Evolutionary conservation across 2,329 filamentous ascomycete species (phyloP).

Genomic region (Chrysoporthe deuterocubensis): DNA sequence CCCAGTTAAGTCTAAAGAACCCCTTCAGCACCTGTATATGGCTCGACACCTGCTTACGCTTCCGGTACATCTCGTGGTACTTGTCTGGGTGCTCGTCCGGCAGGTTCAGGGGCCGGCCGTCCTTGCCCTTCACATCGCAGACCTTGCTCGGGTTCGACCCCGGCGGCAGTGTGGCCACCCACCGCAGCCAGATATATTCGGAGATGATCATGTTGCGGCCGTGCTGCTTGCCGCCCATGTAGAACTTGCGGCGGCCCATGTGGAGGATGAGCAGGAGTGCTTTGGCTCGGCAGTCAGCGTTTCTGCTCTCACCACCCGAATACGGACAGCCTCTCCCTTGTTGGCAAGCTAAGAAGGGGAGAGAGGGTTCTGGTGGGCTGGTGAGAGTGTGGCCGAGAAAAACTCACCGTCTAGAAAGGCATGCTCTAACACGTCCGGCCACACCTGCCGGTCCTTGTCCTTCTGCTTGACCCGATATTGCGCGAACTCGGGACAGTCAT

Average conservation of each 20-base stretch:
- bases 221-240: slow-evolving; percentile 64
- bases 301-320: not conserved
- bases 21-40: slow-evolving; percentile 74
- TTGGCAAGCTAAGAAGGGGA: not conserved
- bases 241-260: slow-evolving; percentile 70
- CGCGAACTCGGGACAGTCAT: slow-evolving; percentile 64
- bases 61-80: slow-evolving; percentile 34
- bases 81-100: slow-evolving; percentile 39
- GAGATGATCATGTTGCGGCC: slow-evolving; percentile 73
- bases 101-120: slow-evolving; percentile 33
- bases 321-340: not conserved
- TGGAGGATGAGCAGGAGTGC: slow-evolving; percentile 68
- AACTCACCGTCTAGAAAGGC: slow-evolving; percentile 68
- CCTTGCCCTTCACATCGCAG: slow-evolving; percentile 33
- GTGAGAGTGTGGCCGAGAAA: not conserved
- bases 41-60: slow-evolving; percentile 69
- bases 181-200: slow-evolving; percentile 66
- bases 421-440: slow-evolving; percentile 67
- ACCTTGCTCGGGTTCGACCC: slow-evolving; percentile 42
- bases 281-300: slow-evolving; percentile 36
- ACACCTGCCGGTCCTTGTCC: slow-evolving; percentile 65
- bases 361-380: not conserved
- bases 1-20: slow-evolving; percentile 65
- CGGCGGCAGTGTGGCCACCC: slow-evolving; percentile 47
- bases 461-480: slow-evolving; percentile 69